Conservation (phyloP, 2,329 filamentous ascomycete genomes). For the Gaeumannomyces tritici region DNA sequence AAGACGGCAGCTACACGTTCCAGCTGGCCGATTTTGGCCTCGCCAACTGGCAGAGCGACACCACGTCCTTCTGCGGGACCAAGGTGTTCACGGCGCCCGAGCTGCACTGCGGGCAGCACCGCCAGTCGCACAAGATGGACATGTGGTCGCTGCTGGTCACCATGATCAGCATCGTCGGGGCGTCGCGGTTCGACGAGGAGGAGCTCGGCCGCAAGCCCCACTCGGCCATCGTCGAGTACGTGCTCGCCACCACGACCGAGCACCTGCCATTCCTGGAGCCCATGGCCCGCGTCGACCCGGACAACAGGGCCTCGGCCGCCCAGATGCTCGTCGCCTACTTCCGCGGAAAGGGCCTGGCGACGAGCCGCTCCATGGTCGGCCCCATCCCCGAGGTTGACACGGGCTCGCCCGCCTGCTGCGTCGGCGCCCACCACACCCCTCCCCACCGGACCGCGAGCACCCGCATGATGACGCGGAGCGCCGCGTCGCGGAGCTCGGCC, state of each 20-base stretch:
- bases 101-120: background rate
- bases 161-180: constrained; percentile 13
- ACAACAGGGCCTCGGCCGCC: constrained; percentile 2
- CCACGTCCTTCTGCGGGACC: background rate
- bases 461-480: background rate
- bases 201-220: background rate
- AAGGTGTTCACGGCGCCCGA: background rate
- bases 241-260: background rate
- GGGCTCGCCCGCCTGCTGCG: background rate
- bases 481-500: background rate
- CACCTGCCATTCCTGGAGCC: background rate
- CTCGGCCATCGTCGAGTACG: background rate
- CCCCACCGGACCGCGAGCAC: no score
- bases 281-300: background rate
- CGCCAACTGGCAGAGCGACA: background rate
- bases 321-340: constrained; percentile 5
- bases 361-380: background rate
- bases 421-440: background rate
- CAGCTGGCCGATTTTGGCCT: constrained; percentile 3
- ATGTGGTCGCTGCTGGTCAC: constrained; percentile 23
- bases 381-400: background rate
- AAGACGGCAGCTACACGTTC: background rate
- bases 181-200: background rate
- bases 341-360: constrained; percentile 1
- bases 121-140: constrained; percentile 17